Evolutionary conservation across 164 flowering plant genomes (phyloP).

Genomic region (Liriodendron chinense): DNA sequence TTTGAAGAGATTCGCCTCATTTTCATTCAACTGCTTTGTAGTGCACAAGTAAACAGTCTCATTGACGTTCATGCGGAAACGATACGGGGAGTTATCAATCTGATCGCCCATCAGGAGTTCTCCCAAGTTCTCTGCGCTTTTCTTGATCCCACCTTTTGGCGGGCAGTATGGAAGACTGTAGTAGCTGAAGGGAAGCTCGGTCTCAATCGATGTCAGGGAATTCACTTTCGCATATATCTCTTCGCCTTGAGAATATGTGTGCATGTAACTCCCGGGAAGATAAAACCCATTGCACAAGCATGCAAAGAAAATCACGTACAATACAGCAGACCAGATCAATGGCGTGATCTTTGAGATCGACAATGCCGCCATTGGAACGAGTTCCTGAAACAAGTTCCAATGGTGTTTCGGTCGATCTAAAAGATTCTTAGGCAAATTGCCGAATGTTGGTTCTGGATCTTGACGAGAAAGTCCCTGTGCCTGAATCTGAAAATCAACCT

Average conservation of each 20-base stretch:
- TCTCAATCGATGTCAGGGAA: constrained; percentile 35
- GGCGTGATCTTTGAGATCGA: not conserved
- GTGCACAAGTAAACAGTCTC: constrained; percentile 31
- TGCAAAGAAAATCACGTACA: constrained; percentile 8
- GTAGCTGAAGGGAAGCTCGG: constrained; percentile 33
- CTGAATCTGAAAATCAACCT: not conserved
- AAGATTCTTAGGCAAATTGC: not conserved
- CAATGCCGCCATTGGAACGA: constrained; percentile 4
- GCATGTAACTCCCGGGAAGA: constrained; percentile 34
- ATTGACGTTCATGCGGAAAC: constrained; percentile 25
- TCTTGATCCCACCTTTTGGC: constrained; percentile 22
- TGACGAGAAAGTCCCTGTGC: not conserved
- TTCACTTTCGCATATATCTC: constrained; percentile 26
- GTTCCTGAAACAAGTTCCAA: not conserved
- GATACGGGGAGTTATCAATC: constrained; percentile 33
- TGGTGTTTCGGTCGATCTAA: not conserved
- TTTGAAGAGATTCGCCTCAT: constrained; percentile 27
- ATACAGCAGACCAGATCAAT: not conserved
- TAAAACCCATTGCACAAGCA: constrained; percentile 23
- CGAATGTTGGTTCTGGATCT: not conserved
- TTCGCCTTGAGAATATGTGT: constrained; percentile 21
- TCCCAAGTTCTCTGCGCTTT: constrained; percentile 33
- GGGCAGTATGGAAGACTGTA: constrained; percentile 32
- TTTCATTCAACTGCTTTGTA: constrained; percentile 17
- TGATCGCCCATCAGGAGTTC: constrained; percentile 38